Percentiles rank a stretch among this genome's conserved stretches.
Evolutionary conservation across 108 stramenopile species (phyloP).

Genomic region (Skeletonema grethae): DNA sequence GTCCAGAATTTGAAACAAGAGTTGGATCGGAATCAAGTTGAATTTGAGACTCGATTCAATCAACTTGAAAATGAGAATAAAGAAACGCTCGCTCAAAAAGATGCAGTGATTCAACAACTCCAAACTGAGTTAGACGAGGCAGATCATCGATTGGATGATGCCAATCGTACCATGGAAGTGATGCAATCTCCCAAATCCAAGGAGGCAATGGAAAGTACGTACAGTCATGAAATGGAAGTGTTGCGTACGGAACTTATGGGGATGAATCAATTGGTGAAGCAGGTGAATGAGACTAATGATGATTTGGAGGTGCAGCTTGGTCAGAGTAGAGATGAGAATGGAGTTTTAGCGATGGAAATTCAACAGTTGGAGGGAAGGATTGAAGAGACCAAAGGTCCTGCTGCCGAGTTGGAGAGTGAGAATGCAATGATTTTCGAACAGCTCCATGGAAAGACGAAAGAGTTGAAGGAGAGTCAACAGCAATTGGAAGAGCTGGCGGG

Average conservation of each 20-base stretch:
- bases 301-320: slow-evolving; percentile 19
- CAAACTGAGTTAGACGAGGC: not conserved
- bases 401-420: slow-evolving; percentile 16
- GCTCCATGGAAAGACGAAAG: not conserved
- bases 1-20: slow-evolving; percentile 5
- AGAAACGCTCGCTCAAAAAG: not conserved
- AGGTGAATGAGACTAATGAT: slow-evolving; percentile 17
- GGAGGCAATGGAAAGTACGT: not conserved
- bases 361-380: slow-evolving; percentile 16
- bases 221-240: slow-evolving; percentile 8
- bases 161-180: not conserved
- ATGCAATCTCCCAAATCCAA: not conserved
- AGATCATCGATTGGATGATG: not conserved
- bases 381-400: slow-evolving; percentile 18
- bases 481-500: slow-evolving; percentile 27
- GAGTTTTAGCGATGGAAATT: not conserved
- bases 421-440: slow-evolving; percentile 9
- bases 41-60: not conserved
- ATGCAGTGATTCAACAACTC: not conserved
- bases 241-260: not conserved
- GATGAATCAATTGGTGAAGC: slow-evolving; percentile 1
- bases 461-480: slow-evolving; percentile 14
- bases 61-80: not conserved
- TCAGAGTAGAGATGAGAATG: slow-evolving; percentile 7
- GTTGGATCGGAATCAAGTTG: not conserved